phyloP scores from a whole-genome alignment of 441 rosid genomes.

The Adansonia rubrostipa region DNA sequence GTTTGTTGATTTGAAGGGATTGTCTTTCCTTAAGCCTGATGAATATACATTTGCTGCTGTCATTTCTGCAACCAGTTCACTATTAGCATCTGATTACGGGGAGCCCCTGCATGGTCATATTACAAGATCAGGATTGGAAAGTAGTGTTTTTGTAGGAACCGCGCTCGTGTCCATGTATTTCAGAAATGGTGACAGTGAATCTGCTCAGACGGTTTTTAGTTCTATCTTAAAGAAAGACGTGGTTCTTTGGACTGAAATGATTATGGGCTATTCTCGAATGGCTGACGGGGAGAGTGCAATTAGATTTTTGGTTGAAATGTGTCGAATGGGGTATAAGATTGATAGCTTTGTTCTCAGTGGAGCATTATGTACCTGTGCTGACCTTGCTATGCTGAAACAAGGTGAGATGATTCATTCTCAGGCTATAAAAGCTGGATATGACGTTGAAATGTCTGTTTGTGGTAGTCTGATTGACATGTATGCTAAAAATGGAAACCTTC shows the following conservation, averaged over 20 bases:
- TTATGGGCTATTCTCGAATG: slow-evolving; percentile 69
- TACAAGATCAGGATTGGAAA: slow-evolving; percentile 55
- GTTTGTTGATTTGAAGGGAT: slow-evolving; percentile 48
- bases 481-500: slow-evolving; percentile 68
- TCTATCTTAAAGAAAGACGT: slow-evolving; percentile 59
- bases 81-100: slow-evolving; percentile 49
- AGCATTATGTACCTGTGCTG: slow-evolving; percentile 81
- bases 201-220: slow-evolving; percentile 56
- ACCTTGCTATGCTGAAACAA: slow-evolving; percentile 63
- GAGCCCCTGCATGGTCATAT: slow-evolving; percentile 72
- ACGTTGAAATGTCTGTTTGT: slow-evolving; percentile 57
- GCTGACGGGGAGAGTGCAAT: slow-evolving; percentile 65
- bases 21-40: slow-evolving; percentile 61
- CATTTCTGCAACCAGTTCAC: slow-evolving; percentile 54
- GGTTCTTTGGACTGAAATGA: slow-evolving; percentile 94
- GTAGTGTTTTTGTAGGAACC: slow-evolving; percentile 68
- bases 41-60: slow-evolving; percentile 77
- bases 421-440: slow-evolving; percentile 60
- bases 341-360: slow-evolving; percentile 85
- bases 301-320: slow-evolving; percentile 57
- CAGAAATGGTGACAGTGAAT: slow-evolving; percentile 53
- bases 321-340: slow-evolving; percentile 48
- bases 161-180: slow-evolving; percentile 81
- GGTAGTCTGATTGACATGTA: slow-evolving; percentile 87
- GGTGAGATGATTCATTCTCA: slow-evolving; percentile 79